phyloP scores from a whole-genome alignment of 2,329 filamentous ascomycete genomes.

The Cladophialophora chaetospira region DNA sequence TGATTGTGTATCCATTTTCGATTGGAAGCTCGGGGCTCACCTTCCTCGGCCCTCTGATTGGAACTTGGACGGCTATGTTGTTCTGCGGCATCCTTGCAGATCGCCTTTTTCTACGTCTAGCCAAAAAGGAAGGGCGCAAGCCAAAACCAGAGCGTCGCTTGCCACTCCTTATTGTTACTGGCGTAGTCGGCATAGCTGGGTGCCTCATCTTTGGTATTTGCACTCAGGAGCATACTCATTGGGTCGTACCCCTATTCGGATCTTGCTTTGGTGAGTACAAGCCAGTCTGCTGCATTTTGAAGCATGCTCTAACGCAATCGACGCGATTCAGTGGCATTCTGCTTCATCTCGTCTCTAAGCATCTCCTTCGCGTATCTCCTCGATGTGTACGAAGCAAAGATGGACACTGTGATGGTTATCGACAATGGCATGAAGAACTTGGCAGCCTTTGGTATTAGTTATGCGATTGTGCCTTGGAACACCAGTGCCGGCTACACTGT shows the following conservation, averaged over 20 bases:
- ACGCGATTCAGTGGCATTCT: conserved; percentile 13
- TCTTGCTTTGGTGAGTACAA: conserved; percentile 14
- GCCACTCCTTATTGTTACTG: conserved; percentile 15
- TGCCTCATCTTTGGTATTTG: conserved; percentile 19
- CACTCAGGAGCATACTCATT: conserved; percentile 19
- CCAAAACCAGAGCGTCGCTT: conserved; percentile 20
- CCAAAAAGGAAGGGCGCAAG: conserved; percentile 2
- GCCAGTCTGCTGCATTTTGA: no score
- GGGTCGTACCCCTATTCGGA: conserved; percentile 18
- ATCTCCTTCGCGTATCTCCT: conserved; percentile 21
- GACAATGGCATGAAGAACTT: conserved; percentile 23
- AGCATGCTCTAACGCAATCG: background rate
- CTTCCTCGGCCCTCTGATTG: conserved; percentile 23
- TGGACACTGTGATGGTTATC: conserved; percentile 22
- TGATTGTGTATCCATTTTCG: conserved; percentile 62
- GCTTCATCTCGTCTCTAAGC: conserved; percentile 14
- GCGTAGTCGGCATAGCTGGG: conserved; percentile 14
- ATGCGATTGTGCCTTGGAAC: conserved; percentile 22
- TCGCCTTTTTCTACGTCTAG: conserved; percentile 10
- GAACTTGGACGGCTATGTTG: conserved; percentile 19
- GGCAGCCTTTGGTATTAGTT: conserved; percentile 21
- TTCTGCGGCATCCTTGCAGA: conserved; percentile 21
- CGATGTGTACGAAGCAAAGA: conserved; percentile 19
- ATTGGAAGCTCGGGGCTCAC: conserved; percentile 51
- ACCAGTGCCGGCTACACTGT: conserved; percentile 18